Percentiles rank a stretch among this genome's conserved stretches.
phyloP scores from a whole-genome alignment of 441 rosid species.

The Erysimum cheiri region DNA sequence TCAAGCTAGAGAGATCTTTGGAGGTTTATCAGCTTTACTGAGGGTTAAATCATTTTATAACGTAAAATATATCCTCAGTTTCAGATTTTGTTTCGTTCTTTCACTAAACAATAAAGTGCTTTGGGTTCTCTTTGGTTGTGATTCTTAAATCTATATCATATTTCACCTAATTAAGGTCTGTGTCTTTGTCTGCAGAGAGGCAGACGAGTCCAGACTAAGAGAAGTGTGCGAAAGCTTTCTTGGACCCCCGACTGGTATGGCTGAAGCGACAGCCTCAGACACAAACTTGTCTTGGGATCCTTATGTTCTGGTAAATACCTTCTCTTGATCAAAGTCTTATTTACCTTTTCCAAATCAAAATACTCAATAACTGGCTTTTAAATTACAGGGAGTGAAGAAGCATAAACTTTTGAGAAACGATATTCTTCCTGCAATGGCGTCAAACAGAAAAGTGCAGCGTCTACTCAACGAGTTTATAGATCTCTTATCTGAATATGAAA shows the following conservation, averaged over 20 bases:
- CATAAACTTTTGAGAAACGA: conserved; percentile 87
- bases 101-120: not conserved
- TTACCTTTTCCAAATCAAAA: not conserved
- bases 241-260: conserved; percentile 95
- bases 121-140: conserved; percentile 8
- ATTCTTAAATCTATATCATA: not conserved
- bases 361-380: not conserved
- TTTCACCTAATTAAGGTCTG: conserved; percentile 8
- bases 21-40: conserved; percentile 1
- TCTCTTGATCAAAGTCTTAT: conserved; percentile 1
- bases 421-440: conserved; percentile 95
- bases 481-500: conserved; percentile 85
- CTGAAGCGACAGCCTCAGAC: conserved; percentile 59
- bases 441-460: conserved; percentile 95
- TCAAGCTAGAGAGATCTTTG: not conserved
- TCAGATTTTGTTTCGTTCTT: not conserved
- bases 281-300: conserved; percentile 84
- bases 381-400: conserved; percentile 83
- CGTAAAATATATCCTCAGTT: not conserved
- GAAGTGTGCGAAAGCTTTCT: conserved; percentile 96
- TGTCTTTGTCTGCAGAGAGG: conserved; percentile 67
- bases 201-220: conserved; percentile 90
- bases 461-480: conserved; percentile 92
- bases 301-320: conserved; percentile 66
- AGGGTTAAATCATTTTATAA: conserved; percentile 8